phyloP scores from a whole-genome alignment of 2,329 filamentous ascomycete species.

The Cladosporium colombiae region DNA sequence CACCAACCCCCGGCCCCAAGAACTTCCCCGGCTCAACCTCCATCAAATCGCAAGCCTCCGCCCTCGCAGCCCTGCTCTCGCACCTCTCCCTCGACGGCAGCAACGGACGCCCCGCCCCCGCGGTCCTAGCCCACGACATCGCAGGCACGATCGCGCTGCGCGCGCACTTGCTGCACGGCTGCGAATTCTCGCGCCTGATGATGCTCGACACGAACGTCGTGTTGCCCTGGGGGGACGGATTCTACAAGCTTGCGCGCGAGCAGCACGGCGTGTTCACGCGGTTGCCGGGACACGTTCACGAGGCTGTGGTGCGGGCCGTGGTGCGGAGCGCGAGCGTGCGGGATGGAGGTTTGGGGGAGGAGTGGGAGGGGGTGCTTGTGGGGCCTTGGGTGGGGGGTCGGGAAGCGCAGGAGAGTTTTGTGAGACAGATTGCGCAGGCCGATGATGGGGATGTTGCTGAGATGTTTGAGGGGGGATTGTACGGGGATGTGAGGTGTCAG shows the following conservation, averaged over 20 bases:
- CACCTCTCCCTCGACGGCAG: slow-evolving; percentile 32
- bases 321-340: slow-evolving; percentile 41
- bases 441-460: slow-evolving; percentile 42
- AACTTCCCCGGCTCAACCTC: slow-evolving; percentile 37
- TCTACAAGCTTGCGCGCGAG: slow-evolving; percentile 45
- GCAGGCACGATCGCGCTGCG: slow-evolving; percentile 46
- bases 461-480: slow-evolving; percentile 20
- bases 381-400: slow-evolving; percentile 34
- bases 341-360: slow-evolving; percentile 26
- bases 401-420: slow-evolving; percentile 39
- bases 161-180: slow-evolving; percentile 38
- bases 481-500: slow-evolving; percentile 21
- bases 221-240: slow-evolving; percentile 45
- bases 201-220: slow-evolving; percentile 49
- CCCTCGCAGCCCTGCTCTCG: slow-evolving; percentile 42
- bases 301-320: slow-evolving; percentile 43
- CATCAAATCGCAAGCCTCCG: slow-evolving; percentile 43
- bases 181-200: slow-evolving; percentile 26
- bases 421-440: slow-evolving; percentile 45
- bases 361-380: slow-evolving; percentile 41
- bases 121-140: slow-evolving; percentile 50
- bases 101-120: slow-evolving; percentile 28
- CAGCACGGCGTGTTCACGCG: slow-evolving; percentile 32
- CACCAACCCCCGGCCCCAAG: neutral
- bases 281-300: slow-evolving; percentile 39